Conservation (phyloP, 2,329 filamentous ascomycete genomes). For the Pseudocercospora musae region DNA sequence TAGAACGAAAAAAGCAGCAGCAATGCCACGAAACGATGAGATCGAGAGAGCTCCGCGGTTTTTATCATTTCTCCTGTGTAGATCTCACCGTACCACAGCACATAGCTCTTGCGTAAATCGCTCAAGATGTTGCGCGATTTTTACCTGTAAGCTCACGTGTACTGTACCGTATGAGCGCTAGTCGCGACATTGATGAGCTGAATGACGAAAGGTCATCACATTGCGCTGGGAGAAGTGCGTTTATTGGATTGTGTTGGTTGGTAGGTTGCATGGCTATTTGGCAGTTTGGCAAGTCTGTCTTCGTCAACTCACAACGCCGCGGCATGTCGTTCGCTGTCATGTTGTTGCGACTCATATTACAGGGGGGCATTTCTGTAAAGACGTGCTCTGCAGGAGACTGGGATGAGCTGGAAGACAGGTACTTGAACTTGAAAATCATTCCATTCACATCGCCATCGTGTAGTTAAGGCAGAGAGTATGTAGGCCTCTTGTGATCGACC, state of each 20-base stretch:
- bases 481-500: not conserved
- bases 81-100: not conserved
- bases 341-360: not conserved
- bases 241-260: not conserved
- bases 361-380: too few species aligned
- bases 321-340: not conserved
- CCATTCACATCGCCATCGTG: not conserved
- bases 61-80: not conserved
- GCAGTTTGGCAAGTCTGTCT: not conserved
- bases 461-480: not conserved
- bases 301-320: not conserved
- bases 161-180: not conserved
- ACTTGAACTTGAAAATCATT: not conserved
- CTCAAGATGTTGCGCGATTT: conserved; percentile 5
- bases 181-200: not conserved
- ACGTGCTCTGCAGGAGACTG: too few species aligned
- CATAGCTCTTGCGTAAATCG: not conserved
- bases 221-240: not conserved
- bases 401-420: not conserved
- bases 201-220: not conserved
- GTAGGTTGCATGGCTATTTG: not conserved
- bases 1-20: not conserved
- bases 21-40: not conserved
- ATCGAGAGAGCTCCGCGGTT: not conserved
- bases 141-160: not conserved